A percentile compares a stretch with the other conserved stretches of the same genome.
These are phyloP conservation scores for Puccinia polysora DNA, from an alignment of 1,284 basidiomycete species.

Conservation along the genomic window DNA sequence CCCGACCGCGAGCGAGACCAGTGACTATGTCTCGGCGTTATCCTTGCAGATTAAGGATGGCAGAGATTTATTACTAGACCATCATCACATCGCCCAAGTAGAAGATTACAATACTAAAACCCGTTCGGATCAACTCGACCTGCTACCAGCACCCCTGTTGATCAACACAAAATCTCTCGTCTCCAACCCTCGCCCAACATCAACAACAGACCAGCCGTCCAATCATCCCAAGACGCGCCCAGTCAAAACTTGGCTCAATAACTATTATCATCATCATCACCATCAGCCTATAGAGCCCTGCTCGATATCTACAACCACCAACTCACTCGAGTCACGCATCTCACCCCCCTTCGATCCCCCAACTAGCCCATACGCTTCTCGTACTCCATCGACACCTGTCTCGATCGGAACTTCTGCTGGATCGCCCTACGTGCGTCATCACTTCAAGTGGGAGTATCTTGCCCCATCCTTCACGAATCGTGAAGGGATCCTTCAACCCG, in stretches of 20 bases:
- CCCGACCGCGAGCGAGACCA: no score
- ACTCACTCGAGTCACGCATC: background rate
- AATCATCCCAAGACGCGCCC: background rate
- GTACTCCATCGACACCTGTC: conserved; percentile 20
- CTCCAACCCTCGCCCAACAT: background rate
- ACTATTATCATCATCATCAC: conserved; percentile 10
- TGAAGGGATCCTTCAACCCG: conserved; percentile 10
- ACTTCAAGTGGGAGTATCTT: conserved; percentile 39
- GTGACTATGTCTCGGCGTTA: no score
- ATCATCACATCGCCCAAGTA: no score
- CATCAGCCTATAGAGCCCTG: background rate
- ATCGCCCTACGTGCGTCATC: conserved; percentile 32
- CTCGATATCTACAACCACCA: conserved; percentile 1
- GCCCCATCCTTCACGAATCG: background rate
- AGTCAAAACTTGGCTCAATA: background rate
- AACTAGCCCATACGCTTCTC: conserved; percentile 14
- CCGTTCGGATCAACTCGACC: background rate
- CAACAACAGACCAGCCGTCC: background rate
- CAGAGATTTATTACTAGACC: no score
- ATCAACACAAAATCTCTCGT: background rate
- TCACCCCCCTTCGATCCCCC: conserved; percentile 15
- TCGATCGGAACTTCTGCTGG: background rate
- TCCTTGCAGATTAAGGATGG: no score
- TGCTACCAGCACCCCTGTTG: background rate
- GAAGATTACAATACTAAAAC: background rate